Evolutionary conservation across 768 basidiomycete species (phyloP).

Genomic region (Ramaria rubella): DNA sequence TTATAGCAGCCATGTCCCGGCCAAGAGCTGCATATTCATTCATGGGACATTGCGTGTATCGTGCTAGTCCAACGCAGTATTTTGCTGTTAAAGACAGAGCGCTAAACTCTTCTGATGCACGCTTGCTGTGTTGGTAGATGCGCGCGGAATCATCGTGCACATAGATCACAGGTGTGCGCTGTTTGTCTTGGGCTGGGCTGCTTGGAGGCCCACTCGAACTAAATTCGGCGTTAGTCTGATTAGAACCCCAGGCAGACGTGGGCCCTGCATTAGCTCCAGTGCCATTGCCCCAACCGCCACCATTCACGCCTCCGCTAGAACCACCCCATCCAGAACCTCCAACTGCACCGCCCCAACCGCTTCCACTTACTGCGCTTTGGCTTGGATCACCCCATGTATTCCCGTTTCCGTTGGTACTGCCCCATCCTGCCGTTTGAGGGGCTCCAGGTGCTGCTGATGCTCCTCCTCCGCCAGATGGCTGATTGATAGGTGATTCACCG

Average conservation of each 20-base stretch:
- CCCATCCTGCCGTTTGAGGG: not conserved
- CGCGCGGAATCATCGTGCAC: conserved; percentile 88
- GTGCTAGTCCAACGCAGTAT: conserved; percentile 90
- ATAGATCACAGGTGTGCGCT: conserved; percentile 68
- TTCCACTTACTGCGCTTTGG: not conserved
- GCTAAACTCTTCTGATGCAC: conserved; percentile 79
- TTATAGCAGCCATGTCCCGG: conserved; percentile 72
- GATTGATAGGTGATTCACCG: conserved; percentile 22
- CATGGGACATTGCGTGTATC: conserved; percentile 88
- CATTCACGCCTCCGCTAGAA: conserved; percentile 2
- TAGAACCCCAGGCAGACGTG: conserved; percentile 23
- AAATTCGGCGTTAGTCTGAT: not conserved
- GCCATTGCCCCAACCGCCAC: conserved; percentile 12
- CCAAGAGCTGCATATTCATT: conserved; percentile 93
- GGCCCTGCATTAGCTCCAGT: conserved; percentile 26
- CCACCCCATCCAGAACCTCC: conserved; percentile 10
- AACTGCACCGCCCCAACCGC: conserved; percentile 4
- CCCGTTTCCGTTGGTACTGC: not conserved
- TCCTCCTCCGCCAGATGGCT: conserved; percentile 16
- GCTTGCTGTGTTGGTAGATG: conserved; percentile 85
- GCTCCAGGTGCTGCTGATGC: conserved; percentile 4
- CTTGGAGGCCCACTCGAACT: not conserved
- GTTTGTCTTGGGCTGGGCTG: conserved; percentile 3
- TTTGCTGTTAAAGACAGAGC: conserved; percentile 70
- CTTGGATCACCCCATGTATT: not conserved